A percentile compares a stretch with the other conserved stretches of the same genome.
phyloP scores from a whole-genome alignment of 2,329 filamentous ascomycete genomes.

The Bisporella sp. region DNA sequence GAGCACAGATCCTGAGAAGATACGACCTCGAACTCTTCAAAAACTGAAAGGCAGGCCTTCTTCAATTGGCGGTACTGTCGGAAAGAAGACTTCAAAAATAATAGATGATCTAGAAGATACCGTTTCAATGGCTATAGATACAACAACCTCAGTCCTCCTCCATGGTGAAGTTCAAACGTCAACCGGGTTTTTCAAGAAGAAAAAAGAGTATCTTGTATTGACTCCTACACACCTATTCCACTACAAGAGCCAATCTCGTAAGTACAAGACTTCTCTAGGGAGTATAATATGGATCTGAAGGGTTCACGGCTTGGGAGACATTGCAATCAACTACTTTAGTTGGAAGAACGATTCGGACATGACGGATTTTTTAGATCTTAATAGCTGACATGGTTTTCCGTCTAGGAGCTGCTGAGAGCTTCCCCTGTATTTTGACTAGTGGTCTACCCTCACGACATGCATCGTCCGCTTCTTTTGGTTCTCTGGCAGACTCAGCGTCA shows the following conservation, averaged over 20 bases:
- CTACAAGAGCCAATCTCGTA: conserved; percentile 58
- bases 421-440: conserved; percentile 42
- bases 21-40: conserved; percentile 22
- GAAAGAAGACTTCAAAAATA: conserved; percentile 22
- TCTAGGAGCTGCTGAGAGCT: conserved; percentile 49
- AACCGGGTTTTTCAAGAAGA: conserved; percentile 64
- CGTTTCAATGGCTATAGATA: conserved; percentile 13
- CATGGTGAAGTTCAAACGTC: conserved; percentile 66
- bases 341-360: no score
- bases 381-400: neutral
- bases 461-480: conserved; percentile 50
- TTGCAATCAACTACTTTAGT: no score
- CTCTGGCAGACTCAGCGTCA: conserved; percentile 54
- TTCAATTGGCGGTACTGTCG: conserved; percentile 28
- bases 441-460: conserved; percentile 42
- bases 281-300: no score
- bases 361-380: no score
- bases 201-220: conserved; percentile 64
- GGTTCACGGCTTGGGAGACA: no score
- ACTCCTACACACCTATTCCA: conserved; percentile 62
- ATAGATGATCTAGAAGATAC: conserved; percentile 19
- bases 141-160: conserved; percentile 42
- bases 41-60: conserved; percentile 20
- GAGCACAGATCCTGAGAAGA: conserved; percentile 15
- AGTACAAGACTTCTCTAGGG: neutral